phyloP scores from a whole-genome alignment of 2,329 filamentous ascomycete genomes.

The Capronia coronata region DNA sequence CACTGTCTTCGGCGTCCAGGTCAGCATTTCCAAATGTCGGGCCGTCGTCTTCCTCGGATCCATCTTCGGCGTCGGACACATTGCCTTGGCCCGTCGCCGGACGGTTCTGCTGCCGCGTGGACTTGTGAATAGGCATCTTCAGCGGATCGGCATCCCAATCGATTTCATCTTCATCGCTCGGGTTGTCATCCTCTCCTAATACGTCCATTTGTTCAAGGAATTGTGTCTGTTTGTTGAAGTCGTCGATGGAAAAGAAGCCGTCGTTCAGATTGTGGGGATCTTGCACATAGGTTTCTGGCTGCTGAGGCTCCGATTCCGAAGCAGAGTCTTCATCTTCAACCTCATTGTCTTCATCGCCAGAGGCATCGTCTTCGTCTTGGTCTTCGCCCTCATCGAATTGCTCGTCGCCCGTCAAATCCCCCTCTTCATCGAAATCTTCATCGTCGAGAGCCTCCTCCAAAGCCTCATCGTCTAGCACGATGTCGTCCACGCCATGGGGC shows the following conservation, averaged over 20 bases:
- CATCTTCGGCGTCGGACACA: conserved; percentile 40
- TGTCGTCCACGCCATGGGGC: conserved; percentile 8
- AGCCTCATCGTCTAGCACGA: conserved; percentile 7
- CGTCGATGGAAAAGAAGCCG: conserved; percentile 94
- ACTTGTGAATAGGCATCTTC: conserved; percentile 29
- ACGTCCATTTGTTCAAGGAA: conserved; percentile 81
- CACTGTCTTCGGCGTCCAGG: conserved; percentile 61
- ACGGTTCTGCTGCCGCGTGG: conserved; percentile 26
- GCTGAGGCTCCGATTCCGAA: conserved; percentile 30
- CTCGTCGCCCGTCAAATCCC: conserved; percentile 12
- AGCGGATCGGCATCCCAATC: conserved; percentile 81
- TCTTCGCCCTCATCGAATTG: conserved; percentile 21
- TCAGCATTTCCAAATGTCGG: conserved; percentile 78
- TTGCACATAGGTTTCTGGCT: conserved; percentile 54
- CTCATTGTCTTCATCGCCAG: conserved; percentile 36
- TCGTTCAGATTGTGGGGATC: conserved; percentile 88
- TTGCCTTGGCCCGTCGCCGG: conserved; percentile 23
- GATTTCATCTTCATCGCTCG: conserved; percentile 76
- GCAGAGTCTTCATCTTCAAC: conserved; percentile 28
- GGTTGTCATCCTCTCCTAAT: conserved; percentile 66
- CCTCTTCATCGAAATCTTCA: conserved; percentile 10
- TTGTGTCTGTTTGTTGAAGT: conserved; percentile 92
- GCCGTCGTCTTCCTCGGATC: conserved; percentile 66
- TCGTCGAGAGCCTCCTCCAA: conserved; percentile 21
- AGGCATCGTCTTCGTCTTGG: conserved; percentile 28